Base-by-base conservation (phyloP, 495 filamentous ascomycete genomes). In the Massariosphaeria phaeospora region DNA sequence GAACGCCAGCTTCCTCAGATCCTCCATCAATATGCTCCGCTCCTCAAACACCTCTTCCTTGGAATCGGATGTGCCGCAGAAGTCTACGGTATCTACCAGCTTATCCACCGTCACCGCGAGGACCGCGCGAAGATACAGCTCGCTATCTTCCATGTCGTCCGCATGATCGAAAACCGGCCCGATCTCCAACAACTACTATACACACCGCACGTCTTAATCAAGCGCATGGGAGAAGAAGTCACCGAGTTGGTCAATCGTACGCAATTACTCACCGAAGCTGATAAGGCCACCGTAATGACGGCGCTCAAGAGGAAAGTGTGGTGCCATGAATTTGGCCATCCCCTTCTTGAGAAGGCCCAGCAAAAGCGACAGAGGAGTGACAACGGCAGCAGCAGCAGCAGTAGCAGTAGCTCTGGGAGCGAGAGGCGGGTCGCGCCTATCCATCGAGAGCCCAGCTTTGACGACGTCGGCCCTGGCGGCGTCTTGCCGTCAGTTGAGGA, bases 111-210 rank as follows among this genome's bases (percentile, higher is more conserved):
- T 12, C 12, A 44, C 18, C 12, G 15, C 10, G 26, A 42, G 11
- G 10, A 35, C 11, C 49, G 20, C 23, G 48, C 48, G 7, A 51
- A 51, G 48, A 27, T 52, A 1, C 38, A 44, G 34, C 36, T 43
- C 26, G 49, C 49, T 17, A 27, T 52, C 12, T 52, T 30, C n/a
- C 27, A 44, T 23, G 23, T 52, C 38, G 15, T 34, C 49, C 49
- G 49, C 17, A 34, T 44, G 5, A 20, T 52, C 13, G 39, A 52
- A 17, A 7, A 13, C 5, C 10, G 36, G 0, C 38, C 36, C 9
- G 23, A 34, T 3, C 26, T 43, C 26, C 10, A 42, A 8, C 2
- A 25, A 1, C 3, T 51, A 1, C 36, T 52, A 15, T 39, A 30
- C 4, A n/a, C 43, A 10, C 38, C 29, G 4, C n/a, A 23, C 5